Base-by-base conservation (phyloP, 139 green algal species). In the Asterochloris sp. region DNA sequence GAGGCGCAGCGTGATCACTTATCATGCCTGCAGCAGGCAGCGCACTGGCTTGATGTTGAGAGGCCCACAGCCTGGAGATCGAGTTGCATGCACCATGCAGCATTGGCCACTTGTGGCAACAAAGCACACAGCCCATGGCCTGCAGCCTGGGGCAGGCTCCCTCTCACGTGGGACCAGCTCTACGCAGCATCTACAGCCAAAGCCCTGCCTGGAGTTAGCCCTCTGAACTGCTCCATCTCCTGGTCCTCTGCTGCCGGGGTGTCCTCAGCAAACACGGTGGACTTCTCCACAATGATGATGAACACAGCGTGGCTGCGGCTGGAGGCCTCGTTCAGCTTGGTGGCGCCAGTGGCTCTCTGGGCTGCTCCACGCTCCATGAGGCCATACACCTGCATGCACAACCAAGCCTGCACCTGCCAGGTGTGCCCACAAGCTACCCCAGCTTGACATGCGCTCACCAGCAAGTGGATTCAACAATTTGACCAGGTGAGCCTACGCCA, bases 251-350 rank as follows among this genome's bases (percentile, higher is more conserved):
- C 79, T 11, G 62, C 79, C 24, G 66, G 47, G 24, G 19, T 69
- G 24, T 85, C 80, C 15, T 84, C 82, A 12, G 86, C 79, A 69
- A 86, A n/a, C 21, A 82, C 81, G 17, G 76, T 86, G 12, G 91
- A 96, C 88, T 98, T 96, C 84, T 99, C 96, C 27, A 97, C 94
- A 73, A 97, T 98, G 78, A 99, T 93, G 82, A 97, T 97, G 89
- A 98, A 97, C 62, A 99, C 94, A 0, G 94, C 95, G 80, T 98
- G 94, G 17, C 90, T 95, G 75, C 94, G 91, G 26, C 87, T 94
- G 27, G 86, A 94, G 21, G 96, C 84, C 86, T 99, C 94, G 87
- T 99, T 99, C 82, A 98, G 91, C 83, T 95, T 96, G 71, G 95
- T 98, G 38, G 95, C 88, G 12, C 96, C 96, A 11, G 92, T 98